A percentile compares a stretch with the other conserved stretches of the same genome.
These are phyloP conservation scores for Dipteronia sinensis DNA, from an alignment of 345 rosid species.

Conservation along the genomic window DNA sequence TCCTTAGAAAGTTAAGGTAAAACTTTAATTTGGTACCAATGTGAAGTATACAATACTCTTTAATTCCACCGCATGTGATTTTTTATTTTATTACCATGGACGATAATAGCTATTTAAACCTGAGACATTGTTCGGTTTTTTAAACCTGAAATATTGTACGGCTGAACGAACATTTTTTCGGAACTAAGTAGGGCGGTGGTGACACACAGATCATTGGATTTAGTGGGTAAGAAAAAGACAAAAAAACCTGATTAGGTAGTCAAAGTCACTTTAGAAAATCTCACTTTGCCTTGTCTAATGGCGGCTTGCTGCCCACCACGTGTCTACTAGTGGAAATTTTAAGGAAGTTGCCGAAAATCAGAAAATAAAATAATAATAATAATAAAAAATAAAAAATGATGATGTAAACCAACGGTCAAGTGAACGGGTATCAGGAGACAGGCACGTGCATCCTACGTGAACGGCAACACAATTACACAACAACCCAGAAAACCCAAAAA, in stretches of 20 bases:
- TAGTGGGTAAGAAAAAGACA: background rate
- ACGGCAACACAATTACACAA: slow-evolving; percentile 2
- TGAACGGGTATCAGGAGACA: slow-evolving; percentile 42
- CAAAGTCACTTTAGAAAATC: slow-evolving; percentile 13
- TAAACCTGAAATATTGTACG: too few relatives aligned
- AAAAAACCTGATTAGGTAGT: background rate
- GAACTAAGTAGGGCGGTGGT: too few relatives aligned
- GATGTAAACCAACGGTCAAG: slow-evolving; percentile 50
- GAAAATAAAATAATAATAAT: background rate
- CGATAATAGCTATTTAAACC: too few relatives aligned
- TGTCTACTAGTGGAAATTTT: slow-evolving; percentile 18
- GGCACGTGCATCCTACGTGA: slow-evolving; percentile 58
- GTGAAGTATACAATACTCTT: too few relatives aligned
- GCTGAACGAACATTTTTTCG: too few relatives aligned
- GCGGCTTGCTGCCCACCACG: slow-evolving; percentile 30
- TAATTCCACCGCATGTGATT: too few relatives aligned
- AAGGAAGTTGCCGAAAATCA: background rate
- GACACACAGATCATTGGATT: too few relatives aligned
- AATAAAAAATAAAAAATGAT: background rate
- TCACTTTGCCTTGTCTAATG: background rate
- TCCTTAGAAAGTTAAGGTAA: too few relatives aligned
- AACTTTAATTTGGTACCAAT: too few relatives aligned
- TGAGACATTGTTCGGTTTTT: too few relatives aligned
- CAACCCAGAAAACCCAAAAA: background rate
- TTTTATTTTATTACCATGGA: too few relatives aligned